Evolutionary conservation across 768 basidiomycete species (phyloP).

Genomic region (Fibroporia radiculosa): DNA sequence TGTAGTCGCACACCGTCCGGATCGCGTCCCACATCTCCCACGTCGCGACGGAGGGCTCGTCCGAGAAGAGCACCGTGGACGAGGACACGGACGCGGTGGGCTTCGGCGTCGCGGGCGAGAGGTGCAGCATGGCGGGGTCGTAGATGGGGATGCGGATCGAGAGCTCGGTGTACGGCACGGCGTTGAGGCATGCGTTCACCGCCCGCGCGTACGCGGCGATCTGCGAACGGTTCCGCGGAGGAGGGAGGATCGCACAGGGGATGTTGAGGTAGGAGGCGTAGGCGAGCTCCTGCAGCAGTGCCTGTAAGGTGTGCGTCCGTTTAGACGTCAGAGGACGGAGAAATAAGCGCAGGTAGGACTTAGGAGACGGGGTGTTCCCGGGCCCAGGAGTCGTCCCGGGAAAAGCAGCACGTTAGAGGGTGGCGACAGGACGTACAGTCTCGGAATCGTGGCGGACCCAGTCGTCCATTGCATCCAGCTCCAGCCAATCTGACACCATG

Average conservation of each 20-base stretch:
- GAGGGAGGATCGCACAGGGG: conserved; percentile 77
- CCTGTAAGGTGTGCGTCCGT: conserved; percentile 44
- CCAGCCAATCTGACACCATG: conserved; percentile 90
- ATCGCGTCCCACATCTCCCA: conserved; percentile 99
- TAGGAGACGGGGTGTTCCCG: too few species aligned
- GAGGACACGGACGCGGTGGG: conserved; percentile 1
- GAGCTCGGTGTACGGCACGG: conserved; percentile 65
- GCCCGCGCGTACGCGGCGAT: conserved; percentile 92
- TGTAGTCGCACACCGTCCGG: conserved; percentile 82
- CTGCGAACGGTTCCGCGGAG: conserved; percentile 75
- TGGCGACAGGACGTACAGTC: conserved; percentile 69
- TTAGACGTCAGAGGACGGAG: neutral
- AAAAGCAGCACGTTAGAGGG: too few species aligned
- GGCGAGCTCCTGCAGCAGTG: conserved; percentile 85
- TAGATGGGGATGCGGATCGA: conserved; percentile 81
- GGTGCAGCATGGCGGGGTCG: conserved; percentile 57
- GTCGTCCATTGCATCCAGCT: conserved; percentile 87
- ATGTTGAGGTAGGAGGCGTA: conserved; percentile 92
- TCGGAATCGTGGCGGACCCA: conserved; percentile 95
- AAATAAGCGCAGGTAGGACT: too few species aligned
- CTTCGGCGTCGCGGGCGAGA: conserved; percentile 16
- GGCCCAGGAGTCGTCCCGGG: too few species aligned
- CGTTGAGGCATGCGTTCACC: conserved; percentile 69
- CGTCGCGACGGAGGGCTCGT: conserved; percentile 33
- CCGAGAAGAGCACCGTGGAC: conserved; percentile 7